phyloP scores from a whole-genome alignment of 768 basidiomycete species.

The Mycena vulgaris region DNA sequence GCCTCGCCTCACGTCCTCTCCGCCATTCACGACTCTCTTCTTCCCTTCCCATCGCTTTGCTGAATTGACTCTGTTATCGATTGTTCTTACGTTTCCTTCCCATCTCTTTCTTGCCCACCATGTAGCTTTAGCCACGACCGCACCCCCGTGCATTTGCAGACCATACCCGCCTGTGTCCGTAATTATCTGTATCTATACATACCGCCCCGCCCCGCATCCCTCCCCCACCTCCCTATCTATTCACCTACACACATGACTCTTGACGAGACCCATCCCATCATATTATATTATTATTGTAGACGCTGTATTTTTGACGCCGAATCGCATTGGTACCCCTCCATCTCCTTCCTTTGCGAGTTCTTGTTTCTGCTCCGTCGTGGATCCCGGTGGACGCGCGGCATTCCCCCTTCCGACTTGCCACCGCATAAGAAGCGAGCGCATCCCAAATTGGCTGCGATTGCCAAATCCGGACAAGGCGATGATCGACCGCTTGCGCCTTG shows the following conservation, averaged over 20 bases:
- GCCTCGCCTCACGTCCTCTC: not conserved
- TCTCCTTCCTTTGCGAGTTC: not conserved
- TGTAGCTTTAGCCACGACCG: slow-evolving; percentile 40
- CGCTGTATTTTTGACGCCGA: slow-evolving; percentile 30
- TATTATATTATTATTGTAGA: slow-evolving; percentile 30
- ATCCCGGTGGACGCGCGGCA: not conserved
- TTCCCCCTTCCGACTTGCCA: too few relatives aligned
- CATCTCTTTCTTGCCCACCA: slow-evolving; percentile 19
- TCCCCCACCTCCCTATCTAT: not conserved
- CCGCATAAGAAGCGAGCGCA: too few relatives aligned
- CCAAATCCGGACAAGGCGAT: too few relatives aligned
- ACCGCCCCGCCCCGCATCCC: not conserved
- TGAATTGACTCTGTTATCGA: slow-evolving; percentile 3
- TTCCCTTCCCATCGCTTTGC: not conserved
- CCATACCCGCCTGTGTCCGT: slow-evolving; percentile 20
- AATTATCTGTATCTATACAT: slow-evolving; percentile 43
- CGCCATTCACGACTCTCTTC: not conserved
- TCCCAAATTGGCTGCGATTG: too few relatives aligned
- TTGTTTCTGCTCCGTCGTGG: not conserved
- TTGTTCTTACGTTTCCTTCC: not conserved
- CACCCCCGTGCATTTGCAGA: slow-evolving; percentile 16
- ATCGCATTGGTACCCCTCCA: not conserved
- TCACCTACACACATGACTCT: slow-evolving; percentile 9
- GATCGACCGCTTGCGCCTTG: too few relatives aligned
- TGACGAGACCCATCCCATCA: slow-evolving; percentile 1